A percentile compares a stretch with the other conserved stretches of the same genome.
Evolutionary conservation across 345 rosid species (phyloP).

Genomic region (Anacardium occidentale): DNA sequence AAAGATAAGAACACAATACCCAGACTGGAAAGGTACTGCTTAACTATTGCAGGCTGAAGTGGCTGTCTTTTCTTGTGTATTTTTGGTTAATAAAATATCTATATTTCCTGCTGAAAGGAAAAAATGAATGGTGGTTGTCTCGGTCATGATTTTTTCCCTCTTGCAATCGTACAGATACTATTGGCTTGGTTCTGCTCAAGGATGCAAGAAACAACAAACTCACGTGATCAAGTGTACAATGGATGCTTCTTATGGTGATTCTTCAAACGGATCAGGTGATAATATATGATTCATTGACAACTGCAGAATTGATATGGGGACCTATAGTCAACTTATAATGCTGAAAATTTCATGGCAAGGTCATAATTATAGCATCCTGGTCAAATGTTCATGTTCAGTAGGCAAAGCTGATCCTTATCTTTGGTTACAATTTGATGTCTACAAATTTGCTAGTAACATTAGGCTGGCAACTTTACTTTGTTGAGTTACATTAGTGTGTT

Average conservation of each 20-base stretch:
- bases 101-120: neutral
- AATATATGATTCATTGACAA: conserved; percentile 12
- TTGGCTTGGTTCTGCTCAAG: conserved; percentile 30
- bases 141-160: conserved; percentile 4
- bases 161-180: conserved; percentile 27
- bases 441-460: neutral
- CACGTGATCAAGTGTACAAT: conserved; percentile 49
- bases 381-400: neutral
- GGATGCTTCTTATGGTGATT: conserved; percentile 80
- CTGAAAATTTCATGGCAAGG: conserved; percentile 1
- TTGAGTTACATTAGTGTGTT: neutral
- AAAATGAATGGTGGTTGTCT: conserved; percentile 1
- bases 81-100: too few species aligned
- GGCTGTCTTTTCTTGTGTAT: too few species aligned
- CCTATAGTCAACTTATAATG: neutral
- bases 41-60: neutral
- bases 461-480: neutral
- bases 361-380: neutral
- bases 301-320: neutral
- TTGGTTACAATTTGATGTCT: neutral
- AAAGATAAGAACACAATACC: conserved; percentile 24
- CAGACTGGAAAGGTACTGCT: conserved; percentile 44
- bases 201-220: conserved; percentile 29
- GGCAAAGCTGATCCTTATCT: neutral
- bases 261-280: conserved; percentile 55